These are phyloP conservation scores for Geotrichum ghanense DNA, from an alignment of 805 yeast genomes.

Conservation along the genomic window DNA sequence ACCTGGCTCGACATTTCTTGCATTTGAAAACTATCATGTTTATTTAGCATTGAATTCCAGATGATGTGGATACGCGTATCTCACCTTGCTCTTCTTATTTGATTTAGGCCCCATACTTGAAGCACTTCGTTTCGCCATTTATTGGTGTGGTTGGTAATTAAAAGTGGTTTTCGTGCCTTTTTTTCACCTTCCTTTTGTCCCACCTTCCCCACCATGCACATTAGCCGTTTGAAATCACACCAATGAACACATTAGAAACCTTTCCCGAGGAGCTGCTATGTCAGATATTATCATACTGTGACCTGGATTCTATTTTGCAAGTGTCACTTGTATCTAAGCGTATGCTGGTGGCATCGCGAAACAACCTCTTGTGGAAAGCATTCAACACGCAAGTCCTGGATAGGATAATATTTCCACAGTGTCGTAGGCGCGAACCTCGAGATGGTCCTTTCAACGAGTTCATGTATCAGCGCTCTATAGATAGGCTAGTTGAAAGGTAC, in stretches of 20 bases:
- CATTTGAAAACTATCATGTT: not conserved
- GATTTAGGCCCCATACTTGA: constrained; percentile 5
- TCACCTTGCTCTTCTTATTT: constrained; percentile 7
- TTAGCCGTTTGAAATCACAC: not conserved
- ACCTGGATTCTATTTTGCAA: not conserved
- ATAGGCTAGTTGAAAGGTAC: not conserved
- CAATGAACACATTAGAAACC: constrained; percentile 1
- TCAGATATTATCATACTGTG: not conserved
- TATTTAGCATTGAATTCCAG: too few species aligned
- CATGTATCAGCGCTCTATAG: not conserved
- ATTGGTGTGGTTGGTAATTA: too few species aligned
- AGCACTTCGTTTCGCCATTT: constrained; percentile 8
- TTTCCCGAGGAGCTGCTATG: not conserved
- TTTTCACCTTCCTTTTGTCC: not conserved
- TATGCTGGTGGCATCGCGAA: not conserved
- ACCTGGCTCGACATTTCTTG: constrained; percentile 55
- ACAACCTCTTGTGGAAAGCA: not conserved
- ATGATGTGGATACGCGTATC: too few species aligned
- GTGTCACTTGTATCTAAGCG: not conserved
- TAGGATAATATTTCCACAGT: not conserved
- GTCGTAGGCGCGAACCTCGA: not conserved
- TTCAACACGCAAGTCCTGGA: not conserved
- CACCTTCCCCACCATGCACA: not conserved
- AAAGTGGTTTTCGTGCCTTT: not conserved
- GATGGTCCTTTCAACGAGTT: not conserved